These are phyloP conservation scores for Plectosphaerella plurivora DNA, from an alignment of 2,329 filamentous ascomycete species.

Conservation along the genomic window DNA sequence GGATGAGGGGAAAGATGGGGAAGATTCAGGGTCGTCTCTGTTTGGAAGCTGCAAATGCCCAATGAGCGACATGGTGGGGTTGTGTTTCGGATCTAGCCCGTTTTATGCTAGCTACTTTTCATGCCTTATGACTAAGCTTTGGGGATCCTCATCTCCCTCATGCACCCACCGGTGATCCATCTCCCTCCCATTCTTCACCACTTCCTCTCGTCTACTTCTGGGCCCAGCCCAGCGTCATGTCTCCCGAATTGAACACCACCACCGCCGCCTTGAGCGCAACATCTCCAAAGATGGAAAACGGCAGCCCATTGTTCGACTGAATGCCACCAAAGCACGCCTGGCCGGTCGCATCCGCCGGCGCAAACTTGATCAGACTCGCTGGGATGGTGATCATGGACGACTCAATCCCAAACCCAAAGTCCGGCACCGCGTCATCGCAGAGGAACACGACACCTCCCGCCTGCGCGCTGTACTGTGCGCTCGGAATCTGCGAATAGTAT, in stretches of 20 bases:
- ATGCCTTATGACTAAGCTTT: too few relatives aligned
- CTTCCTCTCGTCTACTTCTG: slow-evolving; percentile 16
- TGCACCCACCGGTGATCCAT: too few relatives aligned
- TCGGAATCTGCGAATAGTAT: slow-evolving; percentile 55
- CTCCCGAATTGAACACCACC: slow-evolving; percentile 59
- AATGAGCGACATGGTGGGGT: too few relatives aligned
- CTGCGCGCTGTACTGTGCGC: slow-evolving; percentile 42
- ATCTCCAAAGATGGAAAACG: slow-evolving; percentile 69
- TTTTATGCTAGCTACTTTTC: too few relatives aligned
- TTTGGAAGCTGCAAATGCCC: too few relatives aligned
- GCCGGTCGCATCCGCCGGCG: slow-evolving; percentile 39
- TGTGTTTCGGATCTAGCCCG: too few relatives aligned
- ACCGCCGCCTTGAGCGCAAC: slow-evolving; percentile 76
- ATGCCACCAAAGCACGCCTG: slow-evolving; percentile 71
- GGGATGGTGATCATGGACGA: slow-evolving; percentile 34
- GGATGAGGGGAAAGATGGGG: too few relatives aligned
- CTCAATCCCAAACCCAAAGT: slow-evolving; percentile 45
- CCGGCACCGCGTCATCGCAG: slow-evolving; percentile 53
- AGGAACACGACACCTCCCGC: slow-evolving; percentile 52
- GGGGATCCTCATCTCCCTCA: too few relatives aligned
- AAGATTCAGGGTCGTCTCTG: too few relatives aligned
- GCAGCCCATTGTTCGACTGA: slow-evolving; percentile 46
- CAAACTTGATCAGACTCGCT: slow-evolving; percentile 52
- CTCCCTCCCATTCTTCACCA: too few relatives aligned
- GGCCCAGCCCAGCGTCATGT: slow-evolving; percentile 34